phyloP scores from a whole-genome alignment of 129 eudicot genomes.

The Centella asiatica region DNA sequence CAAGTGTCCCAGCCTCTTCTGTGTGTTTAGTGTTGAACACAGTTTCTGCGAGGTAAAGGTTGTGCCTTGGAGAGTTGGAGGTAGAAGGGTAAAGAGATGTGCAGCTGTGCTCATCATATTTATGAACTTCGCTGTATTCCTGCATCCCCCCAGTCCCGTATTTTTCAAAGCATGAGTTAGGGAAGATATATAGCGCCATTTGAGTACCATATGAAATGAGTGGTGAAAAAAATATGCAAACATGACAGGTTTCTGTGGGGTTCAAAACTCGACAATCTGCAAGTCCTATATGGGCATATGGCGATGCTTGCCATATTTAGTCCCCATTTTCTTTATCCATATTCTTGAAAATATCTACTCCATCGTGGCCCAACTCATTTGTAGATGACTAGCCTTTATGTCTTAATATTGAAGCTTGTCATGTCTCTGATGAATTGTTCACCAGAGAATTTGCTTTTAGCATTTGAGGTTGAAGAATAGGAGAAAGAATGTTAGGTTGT shows the following conservation, averaged over 20 bases:
- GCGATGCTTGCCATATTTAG: too few species aligned
- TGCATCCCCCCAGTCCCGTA: not conserved
- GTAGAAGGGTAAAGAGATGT: not conserved
- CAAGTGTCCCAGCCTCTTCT: too few species aligned
- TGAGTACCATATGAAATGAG: not conserved
- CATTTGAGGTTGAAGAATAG: not conserved
- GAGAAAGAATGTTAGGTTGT: not conserved
- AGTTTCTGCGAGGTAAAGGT: not conserved
- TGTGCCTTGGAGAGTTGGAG: not conserved
- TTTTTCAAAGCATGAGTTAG: not conserved
- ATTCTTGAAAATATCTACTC: not conserved
- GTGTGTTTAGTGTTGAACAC: too few species aligned
- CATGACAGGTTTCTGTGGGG: not conserved
- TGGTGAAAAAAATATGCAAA: not conserved
- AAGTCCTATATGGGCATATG: too few species aligned
- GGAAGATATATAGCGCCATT: not conserved
- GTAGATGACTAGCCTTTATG: not conserved
- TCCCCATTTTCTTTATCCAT: too few species aligned
- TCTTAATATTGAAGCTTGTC: not conserved
- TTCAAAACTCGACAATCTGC: not conserved
- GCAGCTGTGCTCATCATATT: not conserved
- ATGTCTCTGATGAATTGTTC: not conserved
- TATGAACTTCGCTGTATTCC: not conserved
- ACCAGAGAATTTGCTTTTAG: not conserved
- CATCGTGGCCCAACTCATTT: not conserved